Base-by-base conservation (phyloP, 2,329 filamentous ascomycete species). In the Diaporthe amygdali region DNA sequence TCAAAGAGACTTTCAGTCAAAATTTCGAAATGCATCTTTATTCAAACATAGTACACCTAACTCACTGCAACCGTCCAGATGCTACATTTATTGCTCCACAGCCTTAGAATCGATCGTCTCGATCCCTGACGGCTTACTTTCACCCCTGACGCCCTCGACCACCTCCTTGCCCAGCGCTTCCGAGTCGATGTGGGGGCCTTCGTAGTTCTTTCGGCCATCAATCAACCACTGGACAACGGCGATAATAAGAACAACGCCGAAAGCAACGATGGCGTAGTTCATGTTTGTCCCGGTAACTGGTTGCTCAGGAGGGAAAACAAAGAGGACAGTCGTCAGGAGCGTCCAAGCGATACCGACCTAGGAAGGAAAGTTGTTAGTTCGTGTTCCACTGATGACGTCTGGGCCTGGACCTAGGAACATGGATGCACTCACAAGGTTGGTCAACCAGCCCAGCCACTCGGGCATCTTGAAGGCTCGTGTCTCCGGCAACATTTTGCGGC, bases 301-400 rank as follows among this genome's bases (percentile, higher is more conserved):
- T 5, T 91, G 77, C 9, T 86, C 86, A 0, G 93, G 92, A 3
- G 93, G 93, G 80, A 94, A 94, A 25, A 94, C 85, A 81, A 94
- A 94, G 0, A 95, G 84, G 0, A 94, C 89, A 0, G 92, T 94
- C 0, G 92, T 94, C n/a, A 94, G 79, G 15, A 89, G 81, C 1
- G 91, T 88, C 81, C 92, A 95, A 0, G 83, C 82, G 56, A 95
- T 84, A 6, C 92, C 91, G 34, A 88, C 71, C 79, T 81, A 9
- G 22, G 44, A 15, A 22, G 3, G 7, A 54, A 78, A 74, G 8
- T 76, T 74, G 47, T 83, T 78, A 55, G 80, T 74, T 7, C 25
- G 17, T 14, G 34, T 79, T 69, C 70, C 12, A 15, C 56, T 41
- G 32, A 15, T 27, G 2, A 5, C 6, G 8, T 22, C 6, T n/a